A percentile compares a stretch with the other conserved stretches of the same genome.
These are phyloP conservation scores for Mycena crocata DNA, from an alignment of 768 basidiomycete species.

Conservation along the genomic window DNA sequence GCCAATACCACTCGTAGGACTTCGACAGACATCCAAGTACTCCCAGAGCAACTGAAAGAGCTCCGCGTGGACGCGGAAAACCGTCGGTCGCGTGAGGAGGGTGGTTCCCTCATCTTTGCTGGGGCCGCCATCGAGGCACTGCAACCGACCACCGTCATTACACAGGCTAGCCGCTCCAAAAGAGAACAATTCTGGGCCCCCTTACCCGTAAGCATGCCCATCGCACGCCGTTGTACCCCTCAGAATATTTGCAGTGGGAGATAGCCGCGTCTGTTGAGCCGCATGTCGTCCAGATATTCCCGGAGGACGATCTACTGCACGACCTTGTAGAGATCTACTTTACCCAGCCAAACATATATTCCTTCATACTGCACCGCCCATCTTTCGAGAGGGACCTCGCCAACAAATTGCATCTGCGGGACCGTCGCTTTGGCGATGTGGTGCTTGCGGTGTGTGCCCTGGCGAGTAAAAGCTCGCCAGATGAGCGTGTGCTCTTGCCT, in stretches of 20 bases:
- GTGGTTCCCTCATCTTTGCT: slow-evolving; percentile 17
- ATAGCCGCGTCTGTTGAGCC: slow-evolving; percentile 8
- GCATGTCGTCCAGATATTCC: not conserved
- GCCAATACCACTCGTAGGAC: not conserved
- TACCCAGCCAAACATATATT: slow-evolving; percentile 47
- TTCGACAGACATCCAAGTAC: slow-evolving; percentile 9
- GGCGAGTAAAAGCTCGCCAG: slow-evolving; percentile 55
- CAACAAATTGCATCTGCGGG: slow-evolving; percentile 50
- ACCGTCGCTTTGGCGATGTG: slow-evolving; percentile 53
- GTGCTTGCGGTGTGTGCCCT: slow-evolving; percentile 66
- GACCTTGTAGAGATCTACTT: slow-evolving; percentile 66
- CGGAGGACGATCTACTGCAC: slow-evolving; percentile 45
- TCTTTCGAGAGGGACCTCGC: slow-evolving; percentile 56
- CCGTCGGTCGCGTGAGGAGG: slow-evolving; percentile 20
- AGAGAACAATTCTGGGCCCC: slow-evolving; percentile 16
- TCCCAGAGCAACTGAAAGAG: slow-evolving; percentile 23
- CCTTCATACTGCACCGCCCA: slow-evolving; percentile 63
- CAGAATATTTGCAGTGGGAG: slow-evolving; percentile 25
- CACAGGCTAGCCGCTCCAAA: not conserved
- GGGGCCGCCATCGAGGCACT: slow-evolving; percentile 3
- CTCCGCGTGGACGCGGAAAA: slow-evolving; percentile 3
- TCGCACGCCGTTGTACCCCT: not conserved
- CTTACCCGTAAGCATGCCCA: slow-evolving; percentile 8
- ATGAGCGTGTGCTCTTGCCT: slow-evolving; percentile 52
- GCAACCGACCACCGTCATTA: not conserved